Percentiles rank a stretch among this genome's conserved stretches.
Evolutionary conservation across 2,329 filamentous ascomycete genomes (phyloP).

Genomic region (Curvularia lunata): DNA sequence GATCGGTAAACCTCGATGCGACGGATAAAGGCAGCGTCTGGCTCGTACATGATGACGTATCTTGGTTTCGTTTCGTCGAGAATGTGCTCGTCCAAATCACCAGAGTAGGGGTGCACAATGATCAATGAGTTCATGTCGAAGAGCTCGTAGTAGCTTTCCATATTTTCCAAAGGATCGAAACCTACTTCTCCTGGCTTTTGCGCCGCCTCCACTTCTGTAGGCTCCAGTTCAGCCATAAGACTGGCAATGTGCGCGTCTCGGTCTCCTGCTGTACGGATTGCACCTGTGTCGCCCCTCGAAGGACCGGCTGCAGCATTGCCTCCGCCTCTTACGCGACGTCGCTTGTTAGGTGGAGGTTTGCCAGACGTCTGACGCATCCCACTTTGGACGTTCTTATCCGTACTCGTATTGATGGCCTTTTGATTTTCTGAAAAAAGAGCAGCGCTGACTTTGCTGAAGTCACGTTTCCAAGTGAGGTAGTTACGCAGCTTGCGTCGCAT

Average conservation of each 20-base stretch:
- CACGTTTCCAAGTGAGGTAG: conserved; percentile 88
- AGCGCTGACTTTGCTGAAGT: conserved; percentile 84
- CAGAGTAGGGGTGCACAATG: conserved; percentile 90
- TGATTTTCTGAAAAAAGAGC: conserved; percentile 81
- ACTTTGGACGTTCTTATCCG: conserved; percentile 60
- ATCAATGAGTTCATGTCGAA: conserved; percentile 91
- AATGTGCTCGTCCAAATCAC: conserved; percentile 95
- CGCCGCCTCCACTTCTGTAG: conserved; percentile 76
- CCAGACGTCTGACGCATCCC: conserved; percentile 57
- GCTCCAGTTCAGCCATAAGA: conserved; percentile 80
- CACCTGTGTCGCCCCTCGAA: conserved; percentile 73
- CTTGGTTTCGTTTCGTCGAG: conserved; percentile 91
- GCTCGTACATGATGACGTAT: conserved; percentile 99
- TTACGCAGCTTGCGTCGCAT: conserved; percentile 85
- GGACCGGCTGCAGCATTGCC: conserved; percentile 64
- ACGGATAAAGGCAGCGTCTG: conserved; percentile 91
- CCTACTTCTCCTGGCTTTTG: conserved; percentile 75
- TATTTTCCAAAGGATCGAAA: conserved; percentile 81
- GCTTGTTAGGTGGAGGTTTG: conserved; percentile 80
- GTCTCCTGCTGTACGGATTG: conserved; percentile 78
- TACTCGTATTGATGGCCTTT: conserved; percentile 72
- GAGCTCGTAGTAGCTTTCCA: conserved; percentile 90
- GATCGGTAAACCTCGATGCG: conserved; percentile 95
- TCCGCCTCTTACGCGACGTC: conserved; percentile 82
- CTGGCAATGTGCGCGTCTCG: conserved; percentile 81